A percentile compares a stretch with the other conserved stretches of the same genome.
phyloP scores from a whole-genome alignment of 78 protist species.

The Pigoraptor vietnamica region DNA sequence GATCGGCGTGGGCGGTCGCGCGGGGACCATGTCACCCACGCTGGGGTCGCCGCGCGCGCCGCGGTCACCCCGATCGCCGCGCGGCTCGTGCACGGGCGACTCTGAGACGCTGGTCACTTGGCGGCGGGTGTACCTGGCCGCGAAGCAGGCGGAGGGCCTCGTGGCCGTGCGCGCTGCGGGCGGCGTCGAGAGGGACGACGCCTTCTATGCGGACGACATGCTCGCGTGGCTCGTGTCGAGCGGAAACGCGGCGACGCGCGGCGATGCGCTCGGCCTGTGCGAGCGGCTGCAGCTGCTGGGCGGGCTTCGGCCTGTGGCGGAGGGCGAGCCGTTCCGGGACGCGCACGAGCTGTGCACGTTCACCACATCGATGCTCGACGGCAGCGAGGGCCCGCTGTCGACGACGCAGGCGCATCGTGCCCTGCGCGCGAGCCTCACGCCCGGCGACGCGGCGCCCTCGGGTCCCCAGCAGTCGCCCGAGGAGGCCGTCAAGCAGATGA shows the following conservation, averaged over 20 bases:
- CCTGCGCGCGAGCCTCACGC: neutral
- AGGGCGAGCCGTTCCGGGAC: neutral
- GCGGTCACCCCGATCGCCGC: neutral
- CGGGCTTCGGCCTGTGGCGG: neutral
- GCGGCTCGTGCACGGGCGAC: neutral
- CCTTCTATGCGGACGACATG: neutral
- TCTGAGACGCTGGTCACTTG: neutral
- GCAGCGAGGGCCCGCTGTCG: neutral
- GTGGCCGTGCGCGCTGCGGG: neutral
- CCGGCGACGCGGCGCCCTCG: neutral
- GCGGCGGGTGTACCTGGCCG: neutral
- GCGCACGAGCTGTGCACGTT: neutral
- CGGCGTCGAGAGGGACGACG: neutral
- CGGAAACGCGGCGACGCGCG: neutral
- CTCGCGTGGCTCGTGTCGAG: neutral
- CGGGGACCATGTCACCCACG: neutral
- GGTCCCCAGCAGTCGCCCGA: neutral
- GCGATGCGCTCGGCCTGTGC: neutral
- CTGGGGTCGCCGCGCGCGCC: neutral
- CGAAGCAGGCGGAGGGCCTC: neutral
- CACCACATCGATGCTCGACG: neutral
- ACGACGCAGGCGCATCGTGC: neutral
- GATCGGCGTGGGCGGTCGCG: neutral
- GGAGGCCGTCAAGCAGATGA: neutral
- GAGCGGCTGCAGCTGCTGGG: neutral